Evolutionary conservation across 768 basidiomycete genomes (phyloP).

Genomic region (Termitomyces sp.): DNA sequence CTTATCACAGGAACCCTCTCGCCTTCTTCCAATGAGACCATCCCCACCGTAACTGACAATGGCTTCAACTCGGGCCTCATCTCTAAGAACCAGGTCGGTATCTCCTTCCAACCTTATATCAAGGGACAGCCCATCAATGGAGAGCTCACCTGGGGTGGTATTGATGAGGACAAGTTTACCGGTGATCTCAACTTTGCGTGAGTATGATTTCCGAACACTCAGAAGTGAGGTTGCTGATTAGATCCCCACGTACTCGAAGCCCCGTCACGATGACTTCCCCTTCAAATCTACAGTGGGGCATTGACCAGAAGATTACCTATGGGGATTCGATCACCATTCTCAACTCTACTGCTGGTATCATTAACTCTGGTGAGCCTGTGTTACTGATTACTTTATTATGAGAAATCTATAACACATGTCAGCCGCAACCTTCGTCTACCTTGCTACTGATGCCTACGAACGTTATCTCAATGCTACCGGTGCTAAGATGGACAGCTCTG

Average conservation of each 20-base stretch:
- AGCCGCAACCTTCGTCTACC: constrained; percentile 43
- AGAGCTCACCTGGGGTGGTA: constrained; percentile 53
- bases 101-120: constrained; percentile 45
- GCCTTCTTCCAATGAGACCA: constrained; percentile 18
- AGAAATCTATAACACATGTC: too few species aligned
- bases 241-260: constrained; percentile 21
- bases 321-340: constrained; percentile 43
- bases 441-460: constrained; percentile 43
- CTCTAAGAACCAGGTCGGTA: constrained; percentile 35
- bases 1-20: constrained; percentile 27
- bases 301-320: constrained; percentile 52
- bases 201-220: too few species aligned
- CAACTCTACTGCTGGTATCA: constrained; percentile 47
- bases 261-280: too few species aligned
- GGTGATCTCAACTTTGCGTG: constrained; percentile 21
- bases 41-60: constrained; percentile 60
- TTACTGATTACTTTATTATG: not conserved
- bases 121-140: constrained; percentile 41
- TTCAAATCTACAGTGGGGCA: constrained; percentile 65
- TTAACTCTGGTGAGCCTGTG: constrained; percentile 47
- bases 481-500: constrained; percentile 30
- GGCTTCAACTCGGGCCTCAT: constrained; percentile 39
- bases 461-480: constrained; percentile 44
- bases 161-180: constrained; percentile 39
- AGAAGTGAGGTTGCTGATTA: too few species aligned